Evolutionary conservation across 1,284 basidiomycete species (phyloP).

Genomic region (Cystobasidium pallidum): DNA sequence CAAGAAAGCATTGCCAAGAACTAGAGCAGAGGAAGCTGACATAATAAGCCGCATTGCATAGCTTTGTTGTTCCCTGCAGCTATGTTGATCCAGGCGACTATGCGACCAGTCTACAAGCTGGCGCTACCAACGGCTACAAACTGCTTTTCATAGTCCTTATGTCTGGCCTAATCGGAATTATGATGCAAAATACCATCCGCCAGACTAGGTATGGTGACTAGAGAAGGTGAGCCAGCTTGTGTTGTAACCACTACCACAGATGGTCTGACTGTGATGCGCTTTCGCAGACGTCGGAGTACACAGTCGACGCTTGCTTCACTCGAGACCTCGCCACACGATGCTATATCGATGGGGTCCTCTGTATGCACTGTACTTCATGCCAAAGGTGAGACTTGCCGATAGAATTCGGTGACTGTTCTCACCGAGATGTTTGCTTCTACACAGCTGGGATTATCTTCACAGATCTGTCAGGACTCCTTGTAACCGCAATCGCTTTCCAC

Average conservation of each 20-base stretch:
- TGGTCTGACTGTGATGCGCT: neutral
- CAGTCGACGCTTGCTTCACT: constrained; percentile 30
- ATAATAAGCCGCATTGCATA: no score
- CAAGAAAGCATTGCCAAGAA: no score
- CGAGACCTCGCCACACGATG: constrained; percentile 60
- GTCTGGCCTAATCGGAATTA: no score
- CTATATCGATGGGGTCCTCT: constrained; percentile 67
- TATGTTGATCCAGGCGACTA: no score
- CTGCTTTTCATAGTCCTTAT: no score
- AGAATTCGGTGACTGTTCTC: no score
- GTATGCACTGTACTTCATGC: constrained; percentile 62
- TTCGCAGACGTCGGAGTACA: constrained; percentile 51
- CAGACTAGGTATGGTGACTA: constrained; percentile 62
- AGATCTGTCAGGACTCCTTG: constrained; percentile 69
- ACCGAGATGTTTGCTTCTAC: no score
- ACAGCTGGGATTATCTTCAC: constrained; percentile 55
- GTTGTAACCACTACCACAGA: constrained; percentile 14
- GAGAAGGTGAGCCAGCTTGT: constrained; percentile 52
- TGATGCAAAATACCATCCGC: constrained; percentile 60
- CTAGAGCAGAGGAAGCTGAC: no score
- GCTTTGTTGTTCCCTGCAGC: no score
- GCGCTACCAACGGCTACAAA: no score
- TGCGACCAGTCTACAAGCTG: no score
- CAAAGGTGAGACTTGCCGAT: constrained; percentile 72
- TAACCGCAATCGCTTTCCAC: constrained; percentile 75